Evolutionary conservation across 345 rosid genomes (phyloP).

Genomic region (Hibiscus syriacus): DNA sequence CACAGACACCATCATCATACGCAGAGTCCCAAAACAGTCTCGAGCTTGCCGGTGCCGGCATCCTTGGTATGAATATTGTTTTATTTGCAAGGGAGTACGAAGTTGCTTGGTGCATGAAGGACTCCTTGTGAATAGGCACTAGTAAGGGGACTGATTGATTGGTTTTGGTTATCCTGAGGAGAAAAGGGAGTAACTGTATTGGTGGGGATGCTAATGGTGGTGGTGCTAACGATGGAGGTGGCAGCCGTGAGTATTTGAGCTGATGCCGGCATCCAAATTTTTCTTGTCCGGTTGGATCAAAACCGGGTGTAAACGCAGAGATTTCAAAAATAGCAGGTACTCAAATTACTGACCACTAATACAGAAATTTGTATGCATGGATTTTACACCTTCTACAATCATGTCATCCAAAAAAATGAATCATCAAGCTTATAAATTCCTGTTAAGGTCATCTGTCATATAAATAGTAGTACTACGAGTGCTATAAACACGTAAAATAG

Average conservation of each 20-base stretch:
- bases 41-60: no score
- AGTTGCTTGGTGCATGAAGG: conserved; percentile 53
- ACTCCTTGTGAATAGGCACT: conserved; percentile 55
- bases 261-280: conserved; percentile 32
- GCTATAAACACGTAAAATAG: not conserved
- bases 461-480: not conserved
- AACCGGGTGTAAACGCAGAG: no score
- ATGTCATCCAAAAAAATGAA: conserved; percentile 1
- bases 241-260: conserved; percentile 17
- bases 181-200: conserved; percentile 7
- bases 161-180: conserved; percentile 15
- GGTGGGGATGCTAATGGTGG: not conserved
- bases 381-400: conserved; percentile 11
- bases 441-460: not conserved
- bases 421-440: conserved; percentile 1
- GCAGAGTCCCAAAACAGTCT: no score
- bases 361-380: no score
- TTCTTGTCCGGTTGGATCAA: no score
- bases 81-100: conserved; percentile 27
- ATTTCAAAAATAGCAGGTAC: no score
- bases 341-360: no score
- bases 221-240: conserved; percentile 9
- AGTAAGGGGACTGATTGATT: conserved; percentile 29
- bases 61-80: no score
- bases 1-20: no score